Evolutionary conservation across 2,329 filamentous ascomycete species (phyloP), one percentile per base, ranked within the genome.

Genomic region (Pseudogymnoascus pannorum): DNA sequence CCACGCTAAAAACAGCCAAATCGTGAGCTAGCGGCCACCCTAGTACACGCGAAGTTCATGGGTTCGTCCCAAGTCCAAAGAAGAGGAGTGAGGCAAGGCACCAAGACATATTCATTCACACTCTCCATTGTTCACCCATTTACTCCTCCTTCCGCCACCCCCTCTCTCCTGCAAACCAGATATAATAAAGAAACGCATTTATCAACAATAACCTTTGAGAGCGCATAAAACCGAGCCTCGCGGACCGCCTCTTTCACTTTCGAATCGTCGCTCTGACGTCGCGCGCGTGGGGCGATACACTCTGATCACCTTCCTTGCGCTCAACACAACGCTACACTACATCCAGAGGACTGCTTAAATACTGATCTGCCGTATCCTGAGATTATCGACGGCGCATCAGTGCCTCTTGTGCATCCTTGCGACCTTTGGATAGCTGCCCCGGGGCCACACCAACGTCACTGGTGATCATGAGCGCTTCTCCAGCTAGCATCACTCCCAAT

Each of bases 401-500:
- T 51, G 44, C 44, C 44, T 51, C 14, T 51, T 29, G 44, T 51
- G 44, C 44, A 51, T 51, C n/a, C 44, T 51, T 24, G 44, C 44
- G n/a, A 11, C 44, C 24, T n/a, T 18, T 51, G 44, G 44, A 51
- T 51, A 51, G 44, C 44, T 51, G 24, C 44, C 44, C 12, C 14
- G n/a, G 44, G 44, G 44, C 44, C 44, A 51, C 44, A 51, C 44
- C 4, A 51, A 51, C 22, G 44, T 29, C 44, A 29, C 44, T 29
- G 44, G 54, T 58, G 31, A 69, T 35, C 57, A 77, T 77, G 75
- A 77, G 75, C 65, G 74, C 73, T 60, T 75, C 75, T 62, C 75
- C 75, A 36, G 73, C 75, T 20, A 79, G 77, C 62, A 73, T 75
- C 60, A 58, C 54, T 58, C 76, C 78, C 2, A 76, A 77, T 66